A percentile compares a stretch with the other conserved stretches of the same genome.
These are phyloP conservation scores for Quercus ilex DNA, from an alignment of 306 rosid genomes.

Conservation along the genomic window DNA sequence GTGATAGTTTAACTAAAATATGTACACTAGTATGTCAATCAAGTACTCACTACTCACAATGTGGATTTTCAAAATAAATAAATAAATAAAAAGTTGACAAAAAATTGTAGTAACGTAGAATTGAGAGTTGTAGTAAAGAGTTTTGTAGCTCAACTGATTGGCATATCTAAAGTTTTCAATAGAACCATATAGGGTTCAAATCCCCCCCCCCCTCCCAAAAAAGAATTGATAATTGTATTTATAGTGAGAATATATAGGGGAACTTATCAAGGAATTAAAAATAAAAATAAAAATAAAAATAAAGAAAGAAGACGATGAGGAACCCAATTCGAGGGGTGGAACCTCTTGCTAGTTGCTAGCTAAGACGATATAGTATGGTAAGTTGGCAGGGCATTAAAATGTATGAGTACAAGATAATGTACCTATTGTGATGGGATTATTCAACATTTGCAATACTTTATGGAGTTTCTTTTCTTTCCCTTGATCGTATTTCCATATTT, in stretches of 20 bases:
- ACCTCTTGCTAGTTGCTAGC: not conserved
- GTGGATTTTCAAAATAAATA: not conserved
- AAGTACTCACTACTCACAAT: not conserved
- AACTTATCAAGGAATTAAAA: not conserved
- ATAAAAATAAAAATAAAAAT: too few relatives aligned
- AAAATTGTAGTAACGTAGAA: not conserved
- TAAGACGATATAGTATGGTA: not conserved
- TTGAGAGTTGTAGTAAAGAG: not conserved
- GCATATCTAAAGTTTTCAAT: accelerated
- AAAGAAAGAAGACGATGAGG: not conserved
- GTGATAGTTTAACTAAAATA: not conserved
- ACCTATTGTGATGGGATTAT: not conserved
- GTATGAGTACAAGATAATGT: not conserved
- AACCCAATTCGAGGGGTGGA: not conserved
- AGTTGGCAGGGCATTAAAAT: not conserved
- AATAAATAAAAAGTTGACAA: not conserved
- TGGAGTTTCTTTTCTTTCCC: not conserved
- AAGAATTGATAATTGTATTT: too few relatives aligned
- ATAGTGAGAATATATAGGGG: not conserved
- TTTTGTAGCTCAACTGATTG: accelerated
- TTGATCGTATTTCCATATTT: not conserved
- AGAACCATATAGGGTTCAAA: too few relatives aligned
- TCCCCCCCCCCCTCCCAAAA: too few relatives aligned
- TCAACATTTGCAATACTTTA: too few relatives aligned
- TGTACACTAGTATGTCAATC: too few relatives aligned